phyloP scores from a whole-genome alignment of 2,329 filamentous ascomycete genomes.

The Rosellinia necatrix region DNA sequence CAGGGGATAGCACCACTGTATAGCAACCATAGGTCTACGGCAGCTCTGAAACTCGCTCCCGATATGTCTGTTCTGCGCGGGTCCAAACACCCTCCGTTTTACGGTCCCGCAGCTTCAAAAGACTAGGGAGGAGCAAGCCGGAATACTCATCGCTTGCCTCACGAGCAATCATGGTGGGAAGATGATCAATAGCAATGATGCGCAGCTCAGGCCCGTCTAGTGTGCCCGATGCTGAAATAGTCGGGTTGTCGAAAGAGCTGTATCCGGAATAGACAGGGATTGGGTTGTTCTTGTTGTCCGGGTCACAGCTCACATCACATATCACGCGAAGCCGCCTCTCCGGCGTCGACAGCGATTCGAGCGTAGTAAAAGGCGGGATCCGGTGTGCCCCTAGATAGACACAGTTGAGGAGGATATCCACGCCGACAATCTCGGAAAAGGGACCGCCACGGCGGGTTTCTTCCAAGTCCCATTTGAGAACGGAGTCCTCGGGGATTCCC shows the following conservation, averaged over 20 bases:
- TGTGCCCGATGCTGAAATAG: not conserved
- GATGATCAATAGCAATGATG: slow-evolving; percentile 15
- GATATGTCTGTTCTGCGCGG: slow-evolving; percentile 6
- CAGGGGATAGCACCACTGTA: too few species aligned
- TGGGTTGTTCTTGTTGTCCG: slow-evolving; percentile 14
- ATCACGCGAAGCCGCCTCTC: slow-evolving; percentile 17
- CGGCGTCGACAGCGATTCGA: slow-evolving; percentile 2
- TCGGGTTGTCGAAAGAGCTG: slow-evolving; percentile 10
- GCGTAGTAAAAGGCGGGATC: slow-evolving; percentile 12
- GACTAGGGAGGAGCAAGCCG: slow-evolving; percentile 15
- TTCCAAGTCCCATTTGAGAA: slow-evolving; percentile 16
- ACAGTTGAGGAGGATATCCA: slow-evolving; percentile 15
- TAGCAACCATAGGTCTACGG: not conserved
- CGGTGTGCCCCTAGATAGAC: slow-evolving; percentile 12
- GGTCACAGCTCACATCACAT: slow-evolving; percentile 13
- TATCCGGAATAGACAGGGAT: slow-evolving; percentile 14
- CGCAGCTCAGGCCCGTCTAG: slow-evolving; percentile 5
- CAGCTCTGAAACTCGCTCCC: slow-evolving; percentile 3
- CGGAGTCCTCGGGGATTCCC: slow-evolving; percentile 4
- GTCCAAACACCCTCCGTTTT: slow-evolving; percentile 10
- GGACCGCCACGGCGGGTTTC: slow-evolving; percentile 14
- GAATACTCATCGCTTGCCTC: slow-evolving; percentile 21
- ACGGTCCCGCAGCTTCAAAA: slow-evolving; percentile 9
- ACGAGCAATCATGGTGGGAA: slow-evolving; percentile 14
- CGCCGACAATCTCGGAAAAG: slow-evolving; percentile 12